These are phyloP conservation scores for Tylopilus felleus DNA, from an alignment of 768 basidiomycete genomes.

Conservation along the genomic window DNA sequence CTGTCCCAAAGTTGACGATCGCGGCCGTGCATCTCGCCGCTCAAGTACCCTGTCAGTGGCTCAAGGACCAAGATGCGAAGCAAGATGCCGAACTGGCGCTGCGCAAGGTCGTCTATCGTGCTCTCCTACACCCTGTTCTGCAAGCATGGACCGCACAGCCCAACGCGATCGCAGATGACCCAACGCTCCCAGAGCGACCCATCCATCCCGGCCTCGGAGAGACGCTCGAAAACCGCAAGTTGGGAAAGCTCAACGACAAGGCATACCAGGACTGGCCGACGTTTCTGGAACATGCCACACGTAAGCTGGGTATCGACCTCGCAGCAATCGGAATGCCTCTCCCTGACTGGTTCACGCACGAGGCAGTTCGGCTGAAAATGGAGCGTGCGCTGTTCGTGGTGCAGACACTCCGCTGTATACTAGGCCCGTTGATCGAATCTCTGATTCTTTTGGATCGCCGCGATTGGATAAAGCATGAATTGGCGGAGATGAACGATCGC, in stretches of 20 bases:
- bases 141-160: slow-evolving; percentile 3
- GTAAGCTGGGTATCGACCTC: slow-evolving; percentile 25
- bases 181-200: not conserved
- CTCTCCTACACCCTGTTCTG: slow-evolving; percentile 46
- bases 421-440: slow-evolving; percentile 68
- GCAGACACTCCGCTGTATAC: slow-evolving; percentile 62
- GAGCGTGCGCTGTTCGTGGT: slow-evolving; percentile 52
- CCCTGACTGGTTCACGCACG: slow-evolving; percentile 22
- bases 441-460: slow-evolving; percentile 61
- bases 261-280: slow-evolving; percentile 49
- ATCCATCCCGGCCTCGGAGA: slow-evolving; percentile 34
- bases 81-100: slow-evolving; percentile 47
- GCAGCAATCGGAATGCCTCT: slow-evolving; percentile 8
- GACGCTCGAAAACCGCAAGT: slow-evolving; percentile 40
- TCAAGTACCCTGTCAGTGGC: slow-evolving; percentile 67
- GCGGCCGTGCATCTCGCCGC: slow-evolving; percentile 64
- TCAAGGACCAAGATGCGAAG: slow-evolving; percentile 32
- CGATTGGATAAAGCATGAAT: slow-evolving; percentile 49
- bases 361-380: slow-evolving; percentile 24
- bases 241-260: slow-evolving; percentile 51
- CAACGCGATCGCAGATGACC: not conserved
- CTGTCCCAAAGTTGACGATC: slow-evolving; percentile 29
- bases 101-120: slow-evolving; percentile 71
- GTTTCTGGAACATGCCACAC: slow-evolving; percentile 40
- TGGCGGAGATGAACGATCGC: slow-evolving; percentile 24